Conservation (phyloP, 495 filamentous ascomycete species). For the Penicillium simplicissimum region DNA sequence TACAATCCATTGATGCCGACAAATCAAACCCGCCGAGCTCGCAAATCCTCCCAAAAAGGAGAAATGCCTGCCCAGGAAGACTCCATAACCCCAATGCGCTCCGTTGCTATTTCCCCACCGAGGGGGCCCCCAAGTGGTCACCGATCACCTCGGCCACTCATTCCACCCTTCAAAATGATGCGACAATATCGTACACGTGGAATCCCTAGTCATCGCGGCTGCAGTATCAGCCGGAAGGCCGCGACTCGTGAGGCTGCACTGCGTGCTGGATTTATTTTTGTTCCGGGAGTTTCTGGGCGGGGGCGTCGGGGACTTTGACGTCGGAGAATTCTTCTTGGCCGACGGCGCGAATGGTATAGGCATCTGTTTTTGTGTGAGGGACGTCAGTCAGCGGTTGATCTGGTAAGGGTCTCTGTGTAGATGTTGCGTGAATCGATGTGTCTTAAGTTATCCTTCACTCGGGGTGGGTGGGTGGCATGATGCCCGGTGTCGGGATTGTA, state of each 20-base stretch:
- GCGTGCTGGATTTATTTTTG: conserved; percentile 11
- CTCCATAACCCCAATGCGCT: conserved; percentile 32
- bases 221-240: not conserved
- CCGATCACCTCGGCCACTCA: conserved; percentile 5
- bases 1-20: conserved; percentile 21
- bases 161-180: conserved; percentile 4
- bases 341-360: conserved; percentile 84
- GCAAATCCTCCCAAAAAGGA: conserved; percentile 13
- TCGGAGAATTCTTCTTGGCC: conserved; percentile 98
- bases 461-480: not conserved
- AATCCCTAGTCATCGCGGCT: not conserved
- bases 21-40: conserved; percentile 23
- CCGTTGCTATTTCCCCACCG: conserved; percentile 18
- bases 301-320: conserved; percentile 77
- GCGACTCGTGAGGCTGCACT: not conserved
- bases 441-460: conserved; percentile 9
- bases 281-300: conserved; percentile 39
- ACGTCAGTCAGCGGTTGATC: conserved; percentile 3
- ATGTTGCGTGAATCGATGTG: not conserved
- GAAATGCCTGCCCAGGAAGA: conserved; percentile 25
- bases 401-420: not conserved
- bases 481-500: not conserved
- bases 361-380: conserved; percentile 55
- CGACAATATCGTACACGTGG: conserved; percentile 25
- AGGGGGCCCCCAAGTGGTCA: not conserved